Conservation (phyloP, 2,329 filamentous ascomycete genomes). For the Fusarium piperis region DNA sequence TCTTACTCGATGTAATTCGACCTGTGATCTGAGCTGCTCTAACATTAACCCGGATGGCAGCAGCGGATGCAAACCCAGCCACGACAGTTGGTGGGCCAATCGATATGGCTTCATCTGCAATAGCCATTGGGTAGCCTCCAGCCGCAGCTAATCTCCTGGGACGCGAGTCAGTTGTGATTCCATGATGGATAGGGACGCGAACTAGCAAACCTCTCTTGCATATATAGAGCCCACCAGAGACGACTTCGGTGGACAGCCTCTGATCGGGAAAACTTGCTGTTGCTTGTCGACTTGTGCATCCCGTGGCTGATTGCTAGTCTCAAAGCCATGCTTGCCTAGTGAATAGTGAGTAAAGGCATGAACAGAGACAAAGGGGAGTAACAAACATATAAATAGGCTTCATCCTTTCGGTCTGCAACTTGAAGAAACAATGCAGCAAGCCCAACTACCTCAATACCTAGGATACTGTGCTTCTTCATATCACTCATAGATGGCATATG, state of each 20-base stretch:
- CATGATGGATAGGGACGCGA: neutral
- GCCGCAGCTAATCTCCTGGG: slow-evolving; percentile 26
- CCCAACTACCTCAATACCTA: slow-evolving; percentile 24
- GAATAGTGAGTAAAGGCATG: neutral
- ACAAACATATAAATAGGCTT: slow-evolving; percentile 27
- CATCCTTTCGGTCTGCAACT: slow-evolving; percentile 27
- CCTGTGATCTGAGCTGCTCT: slow-evolving; percentile 20
- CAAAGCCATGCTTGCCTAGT: slow-evolving; percentile 22
- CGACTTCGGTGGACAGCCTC: slow-evolving; percentile 23
- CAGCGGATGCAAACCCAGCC: slow-evolving; percentile 19
- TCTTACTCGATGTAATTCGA: slow-evolving; percentile 19
- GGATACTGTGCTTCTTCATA: slow-evolving; percentile 11
- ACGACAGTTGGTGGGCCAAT: slow-evolving; percentile 10
- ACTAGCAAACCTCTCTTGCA: slow-evolving; percentile 18
- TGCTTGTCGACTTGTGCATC: slow-evolving; percentile 2
- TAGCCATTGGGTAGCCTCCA: slow-evolving; percentile 18
- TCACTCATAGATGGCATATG: slow-evolving; percentile 16
- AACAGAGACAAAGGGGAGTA: neutral
- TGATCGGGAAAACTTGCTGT: slow-evolving; percentile 9
- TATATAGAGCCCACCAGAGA: slow-evolving; percentile 27
- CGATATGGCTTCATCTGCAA: slow-evolving; percentile 21
- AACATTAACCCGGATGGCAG: slow-evolving; percentile 21
- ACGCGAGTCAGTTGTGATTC: neutral
- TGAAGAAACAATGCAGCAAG: slow-evolving; percentile 20
- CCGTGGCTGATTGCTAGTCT: slow-evolving; percentile 8